A percentile compares a stretch with the other conserved stretches of the same genome.
Conservation (phyloP, 179 eudicot genomes). For the Gypsophila paniculata region DNA sequence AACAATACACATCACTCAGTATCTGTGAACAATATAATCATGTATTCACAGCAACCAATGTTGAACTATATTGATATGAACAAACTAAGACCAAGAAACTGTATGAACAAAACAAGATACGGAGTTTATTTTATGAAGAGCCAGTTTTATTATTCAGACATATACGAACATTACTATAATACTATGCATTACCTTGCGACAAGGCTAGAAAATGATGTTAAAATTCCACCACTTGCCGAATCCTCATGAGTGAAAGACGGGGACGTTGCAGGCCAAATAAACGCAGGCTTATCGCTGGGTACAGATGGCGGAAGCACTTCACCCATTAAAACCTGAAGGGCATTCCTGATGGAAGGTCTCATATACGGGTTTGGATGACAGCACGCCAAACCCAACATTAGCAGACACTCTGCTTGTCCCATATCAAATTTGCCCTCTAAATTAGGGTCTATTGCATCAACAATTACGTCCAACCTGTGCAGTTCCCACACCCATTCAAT, state of each 20-base stretch:
- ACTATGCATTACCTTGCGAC: slow-evolving; percentile 15
- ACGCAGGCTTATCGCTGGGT: slow-evolving; percentile 30
- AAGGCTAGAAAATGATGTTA: slow-evolving; percentile 14
- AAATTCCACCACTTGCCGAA: slow-evolving; percentile 17
- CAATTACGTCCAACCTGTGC: slow-evolving; percentile 11
- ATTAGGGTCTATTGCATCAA: slow-evolving; percentile 22
- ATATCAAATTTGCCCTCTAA: slow-evolving; percentile 18
- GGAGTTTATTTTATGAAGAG: no score
- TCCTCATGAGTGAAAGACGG: slow-evolving; percentile 25
- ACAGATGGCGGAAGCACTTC: slow-evolving; percentile 27
- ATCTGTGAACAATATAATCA: no score
- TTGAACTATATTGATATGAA: no score
- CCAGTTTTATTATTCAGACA: no score
- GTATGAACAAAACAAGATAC: no score
- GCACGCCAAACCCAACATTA: slow-evolving; percentile 31
- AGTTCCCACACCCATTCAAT: slow-evolving; percentile 34
- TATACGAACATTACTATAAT: no score
- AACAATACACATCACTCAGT: no score
- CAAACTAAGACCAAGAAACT: no score
- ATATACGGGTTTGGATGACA: slow-evolving; percentile 37
- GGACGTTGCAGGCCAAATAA: slow-evolving; percentile 30
- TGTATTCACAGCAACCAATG: no score
- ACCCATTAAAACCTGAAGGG: slow-evolving; percentile 31
- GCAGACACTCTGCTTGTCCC: slow-evolving; percentile 24
- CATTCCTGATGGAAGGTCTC: slow-evolving; percentile 33